Conservation (phyloP, 2,329 filamentous ascomycete species). For the Lachnellula subtilissima region DNA sequence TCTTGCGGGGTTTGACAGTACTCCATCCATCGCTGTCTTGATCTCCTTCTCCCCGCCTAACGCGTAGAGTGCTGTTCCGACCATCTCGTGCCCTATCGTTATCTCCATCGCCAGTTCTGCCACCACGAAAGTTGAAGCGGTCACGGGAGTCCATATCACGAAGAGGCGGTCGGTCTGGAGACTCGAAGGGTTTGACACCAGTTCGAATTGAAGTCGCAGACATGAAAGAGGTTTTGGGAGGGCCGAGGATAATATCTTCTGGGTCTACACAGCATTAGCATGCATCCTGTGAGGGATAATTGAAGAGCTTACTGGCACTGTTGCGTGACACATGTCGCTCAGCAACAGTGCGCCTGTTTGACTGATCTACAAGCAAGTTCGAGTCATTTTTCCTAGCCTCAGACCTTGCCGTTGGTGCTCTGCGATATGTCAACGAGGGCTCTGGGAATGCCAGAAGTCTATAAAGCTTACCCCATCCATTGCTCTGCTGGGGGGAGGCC, state of each 20-base stretch:
- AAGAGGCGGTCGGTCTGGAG: constrained; percentile 40
- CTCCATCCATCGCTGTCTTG: constrained; percentile 70
- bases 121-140: constrained; percentile 54
- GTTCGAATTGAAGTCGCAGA: constrained; percentile 61
- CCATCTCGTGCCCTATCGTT: constrained; percentile 47
- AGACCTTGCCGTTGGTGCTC: constrained; percentile 32
- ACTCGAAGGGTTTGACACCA: constrained; percentile 35
- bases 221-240: constrained; percentile 76
- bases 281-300: constrained; percentile 20
- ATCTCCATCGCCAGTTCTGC: constrained; percentile 47
- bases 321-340: constrained; percentile 54
- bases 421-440: constrained; percentile 21
- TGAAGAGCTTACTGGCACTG: constrained; percentile 46
- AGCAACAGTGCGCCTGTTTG: constrained; percentile 45
- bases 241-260: constrained; percentile 82
- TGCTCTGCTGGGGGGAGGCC: constrained; percentile 79
- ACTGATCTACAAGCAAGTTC: constrained; percentile 27
- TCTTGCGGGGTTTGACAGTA: constrained; percentile 68
- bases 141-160: constrained; percentile 51
- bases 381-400: constrained; percentile 40
- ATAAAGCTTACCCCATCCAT: constrained; percentile 78
- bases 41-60: constrained; percentile 48
- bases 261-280: constrained; percentile 42
- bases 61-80: constrained; percentile 44
- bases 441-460: not conserved